Evolutionary conservation across 2,329 filamentous ascomycete species (phyloP), one percentile per base, ranked within the genome.

Genomic region (Epichloe hybrida): DNA sequence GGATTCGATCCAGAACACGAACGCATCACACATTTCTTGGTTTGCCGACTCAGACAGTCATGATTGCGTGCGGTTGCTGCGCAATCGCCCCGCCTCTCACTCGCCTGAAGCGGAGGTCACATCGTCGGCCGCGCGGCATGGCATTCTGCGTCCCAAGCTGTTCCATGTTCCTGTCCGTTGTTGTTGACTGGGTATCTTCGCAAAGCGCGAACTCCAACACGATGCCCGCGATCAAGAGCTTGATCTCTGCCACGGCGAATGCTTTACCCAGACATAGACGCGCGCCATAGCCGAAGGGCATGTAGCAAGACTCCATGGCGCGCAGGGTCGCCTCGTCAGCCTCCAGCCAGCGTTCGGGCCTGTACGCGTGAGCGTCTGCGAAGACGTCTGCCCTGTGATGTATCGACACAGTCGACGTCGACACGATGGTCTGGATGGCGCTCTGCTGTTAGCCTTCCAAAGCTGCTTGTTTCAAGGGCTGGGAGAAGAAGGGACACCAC

Each of bases 141-240:
- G 50, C 50, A 36, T 49, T 49, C 20, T 52, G 50, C 17, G 46
- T 52, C 5, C 50, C 46, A 4, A 52, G 41, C 46, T 52, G 50
- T 27, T 46, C 46, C 50, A 52, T 49, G 17, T 12, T 49, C 27
- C 41, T 13, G 5, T 42, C 36, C 17, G 46, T 49, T 21, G 50
- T 52, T 3, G 13, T 13, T 3, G 46, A 49, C 36, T 37, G 34
- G 15, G 40, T 40, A 34, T 49, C 50, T 7, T 46, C 34, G 39
- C 46, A 46, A 5, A 52, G 35, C 4, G 36, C 46, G 31, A 49
- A 52, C n/a, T 31, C 40, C 42, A 46, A 27, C 27, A 52, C 39
- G 27, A 49, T 17, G 21, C 40, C 50, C 11, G 46, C 50, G 5
- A 46, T 39, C 36, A 49, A 13, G 13, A 52, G 46, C 41, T 52